phyloP scores from a whole-genome alignment of 2,329 filamentous ascomycete species.

The Botrytis galanthina region DNA sequence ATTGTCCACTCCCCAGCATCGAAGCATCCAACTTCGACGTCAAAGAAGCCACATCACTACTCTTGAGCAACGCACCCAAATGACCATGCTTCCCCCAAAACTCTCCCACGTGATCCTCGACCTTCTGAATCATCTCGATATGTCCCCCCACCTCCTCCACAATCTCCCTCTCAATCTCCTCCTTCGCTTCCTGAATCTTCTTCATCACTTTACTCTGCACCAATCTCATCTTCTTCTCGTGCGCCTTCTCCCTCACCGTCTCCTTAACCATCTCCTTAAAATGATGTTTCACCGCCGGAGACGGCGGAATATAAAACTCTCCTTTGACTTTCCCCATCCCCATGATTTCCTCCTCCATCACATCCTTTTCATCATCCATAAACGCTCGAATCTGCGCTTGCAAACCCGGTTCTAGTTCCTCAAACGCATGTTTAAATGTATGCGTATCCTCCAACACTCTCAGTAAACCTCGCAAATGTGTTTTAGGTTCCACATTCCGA shows the following conservation, averaged over 20 bases:
- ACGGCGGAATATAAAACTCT: constrained; percentile 37
- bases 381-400: constrained; percentile 37
- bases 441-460: constrained; percentile 36
- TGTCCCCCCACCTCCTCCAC: constrained; percentile 4
- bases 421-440: constrained; percentile 35
- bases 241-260: not conserved
- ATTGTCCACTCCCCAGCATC: not conserved
- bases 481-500: constrained; percentile 34
- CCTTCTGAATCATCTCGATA: constrained; percentile 19
- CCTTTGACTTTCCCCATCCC: constrained; percentile 24
- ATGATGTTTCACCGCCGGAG: constrained; percentile 38
- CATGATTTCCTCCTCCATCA: constrained; percentile 29
- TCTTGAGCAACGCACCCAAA: not conserved
- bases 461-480: constrained; percentile 38
- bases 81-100: constrained; percentile 11
- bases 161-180: not conserved
- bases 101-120: constrained; percentile 20
- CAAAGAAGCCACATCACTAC: not conserved
- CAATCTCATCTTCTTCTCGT: not conserved
- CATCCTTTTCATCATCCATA: constrained; percentile 31
- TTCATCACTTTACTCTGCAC: constrained; percentile 18
- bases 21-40: not conserved
- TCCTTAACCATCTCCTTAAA: constrained; percentile 32
- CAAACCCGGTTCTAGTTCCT: constrained; percentile 34
- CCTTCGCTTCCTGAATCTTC: constrained; percentile 17